These are phyloP conservation scores for Podila horticola DNA, from an alignment of 192 early-diverging fungal species.

Conservation along the genomic window DNA sequence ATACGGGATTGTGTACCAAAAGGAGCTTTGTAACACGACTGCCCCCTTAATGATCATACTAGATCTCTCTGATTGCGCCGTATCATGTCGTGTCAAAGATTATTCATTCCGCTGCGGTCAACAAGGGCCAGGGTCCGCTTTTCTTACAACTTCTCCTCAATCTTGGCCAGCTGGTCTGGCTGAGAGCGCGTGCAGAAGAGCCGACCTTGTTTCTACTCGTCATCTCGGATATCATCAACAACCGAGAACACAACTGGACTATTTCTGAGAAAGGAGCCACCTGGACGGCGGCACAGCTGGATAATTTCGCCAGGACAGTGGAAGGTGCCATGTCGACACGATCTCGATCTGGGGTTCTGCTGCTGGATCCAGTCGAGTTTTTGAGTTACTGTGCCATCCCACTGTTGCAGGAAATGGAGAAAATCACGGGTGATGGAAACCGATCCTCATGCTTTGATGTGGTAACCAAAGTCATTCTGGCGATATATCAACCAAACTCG, in stretches of 20 bases:
- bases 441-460: constrained; percentile 2
- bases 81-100: constrained; percentile 31
- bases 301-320: constrained; percentile 26
- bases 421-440: background rate
- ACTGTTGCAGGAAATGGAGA: constrained; percentile 8
- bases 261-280: background rate
- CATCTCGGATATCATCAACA: constrained; percentile 8
- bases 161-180: constrained; percentile 35
- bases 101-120: constrained; percentile 11
- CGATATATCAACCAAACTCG: constrained; percentile 4
- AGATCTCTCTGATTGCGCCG: constrained; percentile 41
- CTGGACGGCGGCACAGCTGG: constrained; percentile 5
- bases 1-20: no score
- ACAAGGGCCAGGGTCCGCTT: constrained; percentile 28
- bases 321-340: background rate
- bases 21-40: no score
- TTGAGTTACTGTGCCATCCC: constrained; percentile 18
- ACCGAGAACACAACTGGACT: background rate
- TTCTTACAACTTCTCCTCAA: constrained; percentile 15
- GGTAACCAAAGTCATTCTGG: constrained; percentile 6
- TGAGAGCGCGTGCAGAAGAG: constrained; percentile 4
- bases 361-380: constrained; percentile 19
- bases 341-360: background rate
- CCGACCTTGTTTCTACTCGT: constrained; percentile 16
- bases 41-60: no score